Conservation (phyloP, 129 eudicot species). For the Saposhnikovia divaricata region DNA sequence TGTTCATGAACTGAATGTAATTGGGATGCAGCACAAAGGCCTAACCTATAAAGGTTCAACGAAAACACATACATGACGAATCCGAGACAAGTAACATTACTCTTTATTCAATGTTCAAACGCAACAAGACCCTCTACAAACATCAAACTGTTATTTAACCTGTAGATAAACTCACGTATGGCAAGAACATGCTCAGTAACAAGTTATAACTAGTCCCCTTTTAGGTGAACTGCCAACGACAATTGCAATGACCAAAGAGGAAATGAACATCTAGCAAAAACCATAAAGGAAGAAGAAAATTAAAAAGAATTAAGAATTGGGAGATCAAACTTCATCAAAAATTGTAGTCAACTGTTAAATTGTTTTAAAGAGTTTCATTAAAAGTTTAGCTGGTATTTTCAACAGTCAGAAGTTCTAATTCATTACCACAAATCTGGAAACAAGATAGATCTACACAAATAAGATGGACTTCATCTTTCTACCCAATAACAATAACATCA, state of each 20-base stretch:
- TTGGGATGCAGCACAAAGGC: neutral
- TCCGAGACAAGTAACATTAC: no score
- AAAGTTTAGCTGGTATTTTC: neutral
- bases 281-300: neutral
- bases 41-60: neutral
- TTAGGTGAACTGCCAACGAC: neutral
- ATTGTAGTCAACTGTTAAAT: neutral
- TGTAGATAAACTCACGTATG: neutral
- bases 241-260: neutral
- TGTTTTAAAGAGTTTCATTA: neutral
- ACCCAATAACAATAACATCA: neutral
- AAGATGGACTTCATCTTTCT: conserved; percentile 4
- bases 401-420: neutral
- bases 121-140: neutral
- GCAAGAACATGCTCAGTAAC: neutral
- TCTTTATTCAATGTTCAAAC: neutral
- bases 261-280: neutral
- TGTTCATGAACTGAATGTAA: neutral
- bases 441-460: neutral
- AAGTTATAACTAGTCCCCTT: neutral
- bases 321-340: neutral
- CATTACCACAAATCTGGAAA: neutral
- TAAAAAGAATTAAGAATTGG: neutral
- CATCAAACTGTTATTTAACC: neutral
- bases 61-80: neutral